Evolutionary conservation across 2,329 filamentous ascomycete species (phyloP).

Genomic region (Penicillium sp.): DNA sequence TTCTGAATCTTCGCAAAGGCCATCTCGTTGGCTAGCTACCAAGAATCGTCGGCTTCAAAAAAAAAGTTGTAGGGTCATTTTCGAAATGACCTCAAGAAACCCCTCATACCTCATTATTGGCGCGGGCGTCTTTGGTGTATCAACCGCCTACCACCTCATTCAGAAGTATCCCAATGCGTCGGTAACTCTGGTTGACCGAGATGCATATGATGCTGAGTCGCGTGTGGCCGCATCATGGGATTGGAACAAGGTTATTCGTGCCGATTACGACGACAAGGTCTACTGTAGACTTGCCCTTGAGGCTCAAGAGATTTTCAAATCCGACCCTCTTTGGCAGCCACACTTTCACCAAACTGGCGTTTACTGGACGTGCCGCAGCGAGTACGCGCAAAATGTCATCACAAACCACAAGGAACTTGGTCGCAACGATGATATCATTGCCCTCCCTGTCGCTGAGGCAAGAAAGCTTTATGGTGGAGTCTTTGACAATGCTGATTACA

Average conservation of each 20-base stretch:
- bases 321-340: constrained; percentile 30
- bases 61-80: too few relatives aligned
- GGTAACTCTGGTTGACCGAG: constrained; percentile 25
- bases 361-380: constrained; percentile 46
- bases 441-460: constrained; percentile 52
- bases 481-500: constrained; percentile 60
- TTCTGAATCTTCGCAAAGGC: too few relatives aligned
- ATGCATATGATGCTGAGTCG: constrained; percentile 34
- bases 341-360: constrained; percentile 54
- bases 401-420: constrained; percentile 51
- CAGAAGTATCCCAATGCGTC: constrained; percentile 28
- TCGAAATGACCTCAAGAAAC: constrained; percentile 18
- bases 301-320: constrained; percentile 34
- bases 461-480: constrained; percentile 56
- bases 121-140: constrained; percentile 27
- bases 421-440: constrained; percentile 44
- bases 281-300: constrained; percentile 27
- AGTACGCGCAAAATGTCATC: constrained; percentile 50
- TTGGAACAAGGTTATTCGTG: constrained; percentile 30
- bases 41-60: too few relatives aligned
- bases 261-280: constrained; percentile 29
- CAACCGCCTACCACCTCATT: constrained; percentile 27
- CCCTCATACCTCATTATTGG: constrained; percentile 26
- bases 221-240: constrained; percentile 32
- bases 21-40: too few relatives aligned